Evolutionary conservation across 225 moss, liverwort and hornwort genomes (phyloP), one percentile per base, ranked within the genome.

Genomic region (Neckera pumila): DNA sequence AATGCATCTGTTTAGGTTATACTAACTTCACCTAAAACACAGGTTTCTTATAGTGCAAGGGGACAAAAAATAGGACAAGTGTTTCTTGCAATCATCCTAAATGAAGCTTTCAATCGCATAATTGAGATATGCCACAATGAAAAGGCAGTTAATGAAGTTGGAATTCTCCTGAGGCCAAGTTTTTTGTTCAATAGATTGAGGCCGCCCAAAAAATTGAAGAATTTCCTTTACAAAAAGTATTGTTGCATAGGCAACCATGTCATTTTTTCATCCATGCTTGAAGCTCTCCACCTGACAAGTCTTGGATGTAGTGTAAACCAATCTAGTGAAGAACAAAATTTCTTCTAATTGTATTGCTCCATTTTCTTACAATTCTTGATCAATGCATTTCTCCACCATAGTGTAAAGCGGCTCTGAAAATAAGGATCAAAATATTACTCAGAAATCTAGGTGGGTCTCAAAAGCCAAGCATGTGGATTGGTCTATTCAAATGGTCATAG

Each of bases 401-500:
- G 2, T 69, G 2, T 23, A 38, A 38, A 69, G 22, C 0, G 1
- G 1, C 7, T 13, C 64, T 12, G 6, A 69, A 19, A 22, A 38
- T 13, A 69, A 38, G 22, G 4, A 13, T 7, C 7, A 23, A 38
- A 14, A 20, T 40, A 13, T 23, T 25, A 70, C 0, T 13, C 4
- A 0, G 4, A 25, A 4, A 40, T 14, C 25, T 70, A 25, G 0
- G 13, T 23, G 7, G 40, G 7, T 13, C 38, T 38, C 4, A 0
- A 69, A 38, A 7, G 7, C 4, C 1, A 4, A 38, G 69, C 8
- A 38, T 20, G 11, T 11, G 11, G 20, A 0, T 12, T 36, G 2
- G 12, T n/a, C 12, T 12, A 3, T 2, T 3, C 6, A 4, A 67
- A 21, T 0, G 14, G 4, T 40, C 0, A 42, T 0, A 0, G 0